phyloP scores from a whole-genome alignment of 139 green algal genomes.

The Desmodesmus armatus region DNA sequence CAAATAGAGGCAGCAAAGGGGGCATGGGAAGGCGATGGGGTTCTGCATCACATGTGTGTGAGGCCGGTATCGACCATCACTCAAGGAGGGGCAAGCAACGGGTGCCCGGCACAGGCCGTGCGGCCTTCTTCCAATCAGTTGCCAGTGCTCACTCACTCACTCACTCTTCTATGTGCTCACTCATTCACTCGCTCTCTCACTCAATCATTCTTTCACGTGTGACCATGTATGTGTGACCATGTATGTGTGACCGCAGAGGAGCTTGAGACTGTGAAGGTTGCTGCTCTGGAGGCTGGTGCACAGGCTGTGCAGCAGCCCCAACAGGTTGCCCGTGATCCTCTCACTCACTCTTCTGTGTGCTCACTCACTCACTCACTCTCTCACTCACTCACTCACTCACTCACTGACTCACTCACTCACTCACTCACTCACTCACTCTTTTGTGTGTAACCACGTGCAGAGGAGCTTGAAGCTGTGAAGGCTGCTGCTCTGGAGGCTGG shows the following conservation, averaged over 20 bases:
- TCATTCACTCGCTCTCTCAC: not conserved
- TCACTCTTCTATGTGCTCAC: not conserved
- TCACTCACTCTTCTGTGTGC: not conserved
- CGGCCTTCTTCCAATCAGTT: no score
- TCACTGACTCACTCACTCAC: not conserved
- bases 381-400: not conserved
- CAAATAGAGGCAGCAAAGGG: no score
- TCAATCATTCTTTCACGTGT: not conserved
- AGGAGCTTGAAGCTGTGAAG: constrained; percentile 80
- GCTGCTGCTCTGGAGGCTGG: constrained; percentile 68
- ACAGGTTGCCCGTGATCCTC: no score
- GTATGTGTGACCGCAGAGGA: constrained; percentile 81
- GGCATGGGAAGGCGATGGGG: no score
- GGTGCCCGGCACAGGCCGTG: no score
- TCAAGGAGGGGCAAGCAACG: no score
- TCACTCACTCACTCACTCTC: not conserved
- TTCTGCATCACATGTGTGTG: no score
- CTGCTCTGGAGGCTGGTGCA: no score
- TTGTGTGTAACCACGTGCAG: constrained; percentile 21
- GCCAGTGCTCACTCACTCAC: no score
- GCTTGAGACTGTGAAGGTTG: constrained; percentile 68
- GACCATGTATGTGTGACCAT: not conserved
- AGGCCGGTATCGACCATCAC: no score
- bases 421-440: not conserved
- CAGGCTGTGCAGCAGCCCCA: no score